These are phyloP conservation scores for Misopates orontium DNA, from an alignment of 257 asterid species.

Conservation along the genomic window DNA sequence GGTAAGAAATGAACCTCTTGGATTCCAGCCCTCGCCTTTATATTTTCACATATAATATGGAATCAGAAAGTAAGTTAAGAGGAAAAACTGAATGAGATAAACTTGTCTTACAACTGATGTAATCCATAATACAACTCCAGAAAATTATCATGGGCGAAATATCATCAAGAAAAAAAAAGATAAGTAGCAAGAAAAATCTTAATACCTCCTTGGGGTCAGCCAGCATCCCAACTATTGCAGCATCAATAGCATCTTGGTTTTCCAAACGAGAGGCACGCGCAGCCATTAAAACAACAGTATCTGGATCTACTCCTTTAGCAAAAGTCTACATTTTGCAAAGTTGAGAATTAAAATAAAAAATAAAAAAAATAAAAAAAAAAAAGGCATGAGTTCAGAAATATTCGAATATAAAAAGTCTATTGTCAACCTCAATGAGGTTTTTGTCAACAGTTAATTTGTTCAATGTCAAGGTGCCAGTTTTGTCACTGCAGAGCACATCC, in stretches of 20 bases:
- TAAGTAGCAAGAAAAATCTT: not conserved
- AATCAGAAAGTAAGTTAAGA: constrained; percentile 19
- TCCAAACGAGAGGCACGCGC: constrained; percentile 87
- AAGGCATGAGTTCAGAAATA: not conserved
- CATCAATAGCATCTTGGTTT: constrained; percentile 89
- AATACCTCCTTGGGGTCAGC: constrained; percentile 78
- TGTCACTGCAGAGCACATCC: constrained; percentile 61
- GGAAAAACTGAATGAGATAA: constrained; percentile 13
- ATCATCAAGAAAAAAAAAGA: not conserved
- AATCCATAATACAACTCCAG: not conserved
- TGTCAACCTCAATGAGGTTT: constrained; percentile 39
- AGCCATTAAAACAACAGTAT: constrained; percentile 80
- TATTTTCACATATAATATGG: constrained; percentile 15
- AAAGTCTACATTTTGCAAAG: constrained; percentile 41
- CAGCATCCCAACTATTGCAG: constrained; percentile 76
- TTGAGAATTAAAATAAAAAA: too few species aligned
- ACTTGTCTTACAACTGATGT: not conserved
- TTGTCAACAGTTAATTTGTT: constrained; percentile 50
- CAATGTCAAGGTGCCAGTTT: constrained; percentile 54
- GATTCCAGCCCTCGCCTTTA: constrained; percentile 52
- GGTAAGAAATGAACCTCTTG: constrained; percentile 55
- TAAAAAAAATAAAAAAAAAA: too few species aligned
- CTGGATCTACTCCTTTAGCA: constrained; percentile 65
- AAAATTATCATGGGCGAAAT: not conserved
- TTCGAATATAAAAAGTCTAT: not conserved